Conservation (phyloP, 768 basidiomycete species). For the Baorangia bicolor region DNA sequence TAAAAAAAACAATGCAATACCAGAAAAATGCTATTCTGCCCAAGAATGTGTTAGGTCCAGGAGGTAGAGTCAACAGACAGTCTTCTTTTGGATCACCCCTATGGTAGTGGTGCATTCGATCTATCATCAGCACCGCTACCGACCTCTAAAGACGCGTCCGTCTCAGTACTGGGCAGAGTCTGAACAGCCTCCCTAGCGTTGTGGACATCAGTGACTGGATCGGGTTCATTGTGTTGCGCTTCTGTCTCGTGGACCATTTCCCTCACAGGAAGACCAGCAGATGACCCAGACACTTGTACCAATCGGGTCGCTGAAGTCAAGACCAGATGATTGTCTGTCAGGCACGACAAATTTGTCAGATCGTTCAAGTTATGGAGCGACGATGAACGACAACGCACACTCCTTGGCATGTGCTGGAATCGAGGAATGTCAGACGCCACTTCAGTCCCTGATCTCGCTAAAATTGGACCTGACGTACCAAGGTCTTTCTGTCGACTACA, state of each 20-base stretch:
- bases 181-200: slow-evolving; percentile 1
- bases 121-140: slow-evolving; percentile 1
- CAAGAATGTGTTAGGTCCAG: too few species aligned
- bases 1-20: neutral
- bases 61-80: neutral
- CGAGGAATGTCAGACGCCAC: slow-evolving; percentile 8
- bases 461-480: slow-evolving; percentile 41
- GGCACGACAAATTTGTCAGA: slow-evolving; percentile 4
- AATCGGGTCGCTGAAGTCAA: neutral
- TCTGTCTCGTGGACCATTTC: slow-evolving; percentile 1
- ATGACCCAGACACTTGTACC: slow-evolving; percentile 1
- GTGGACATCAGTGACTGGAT: neutral
- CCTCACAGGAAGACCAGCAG: neutral
- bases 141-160: neutral
- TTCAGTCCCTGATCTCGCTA: neutral
- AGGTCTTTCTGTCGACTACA: slow-evolving; percentile 67
- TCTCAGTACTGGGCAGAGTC: neutral
- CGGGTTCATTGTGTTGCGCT: neutral
- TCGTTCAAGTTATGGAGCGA: neutral
- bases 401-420: slow-evolving; percentile 67
- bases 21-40: neutral
- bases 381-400: slow-evolving; percentile 47
- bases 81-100: neutral
- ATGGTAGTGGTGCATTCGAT: neutral
- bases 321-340: slow-evolving; percentile 43